These are phyloP conservation scores for Puccinia hordei DNA, from an alignment of 1,284 basidiomycete genomes.

Conservation along the genomic window DNA sequence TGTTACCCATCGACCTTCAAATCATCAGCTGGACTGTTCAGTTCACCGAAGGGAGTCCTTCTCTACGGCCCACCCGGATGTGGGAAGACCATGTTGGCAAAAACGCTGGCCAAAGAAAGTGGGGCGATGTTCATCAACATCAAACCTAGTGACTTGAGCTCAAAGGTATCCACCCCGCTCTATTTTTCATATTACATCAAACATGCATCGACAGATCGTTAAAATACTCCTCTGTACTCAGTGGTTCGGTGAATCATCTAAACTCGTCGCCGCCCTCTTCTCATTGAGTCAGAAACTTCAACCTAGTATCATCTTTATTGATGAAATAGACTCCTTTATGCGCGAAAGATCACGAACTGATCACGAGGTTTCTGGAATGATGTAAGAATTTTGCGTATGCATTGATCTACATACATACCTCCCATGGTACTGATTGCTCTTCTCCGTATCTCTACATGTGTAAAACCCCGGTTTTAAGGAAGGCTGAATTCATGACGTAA, in stretches of 20 bases:
- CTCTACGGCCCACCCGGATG: constrained; percentile 69
- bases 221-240: constrained; percentile 68
- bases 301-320: constrained; percentile 77
- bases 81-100: constrained; percentile 62
- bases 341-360: constrained; percentile 81
- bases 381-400: constrained; percentile 60
- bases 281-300: constrained; percentile 74
- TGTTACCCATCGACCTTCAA: constrained; percentile 87
- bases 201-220: background rate
- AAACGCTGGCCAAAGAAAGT: constrained; percentile 83
- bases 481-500: constrained; percentile 98
- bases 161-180: constrained; percentile 57
- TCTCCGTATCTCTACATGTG: too few species aligned
- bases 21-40: constrained; percentile 67
- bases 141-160: constrained; percentile 63
- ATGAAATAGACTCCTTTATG: constrained; percentile 85
- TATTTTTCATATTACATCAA: background rate
- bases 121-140: constrained; percentile 81
- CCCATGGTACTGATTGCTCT: background rate
- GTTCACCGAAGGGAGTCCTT: constrained; percentile 65
- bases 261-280: constrained; percentile 80
- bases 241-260: constrained; percentile 99
- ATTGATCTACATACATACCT: background rate
- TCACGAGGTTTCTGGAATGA: constrained; percentile 98
- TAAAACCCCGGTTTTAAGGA: constrained; percentile 59